phyloP scores from a whole-genome alignment of 495 filamentous ascomycete genomes.

The Daldinia vernicosa region DNA sequence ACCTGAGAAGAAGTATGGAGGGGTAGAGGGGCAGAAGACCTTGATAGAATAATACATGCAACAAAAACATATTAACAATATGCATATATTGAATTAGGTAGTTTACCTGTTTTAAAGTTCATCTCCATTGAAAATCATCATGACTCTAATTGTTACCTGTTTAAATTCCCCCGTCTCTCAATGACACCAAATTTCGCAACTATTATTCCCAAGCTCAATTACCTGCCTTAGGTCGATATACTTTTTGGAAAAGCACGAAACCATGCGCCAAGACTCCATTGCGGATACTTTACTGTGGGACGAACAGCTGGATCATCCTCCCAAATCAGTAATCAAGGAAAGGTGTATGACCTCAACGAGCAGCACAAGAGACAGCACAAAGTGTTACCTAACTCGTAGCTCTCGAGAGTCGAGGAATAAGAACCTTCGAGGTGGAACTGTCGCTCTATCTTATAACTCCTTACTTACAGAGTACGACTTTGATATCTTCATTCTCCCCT shows the following conservation, averaged over 20 bases:
- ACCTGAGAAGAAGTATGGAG: not conserved
- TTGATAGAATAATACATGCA: no score
- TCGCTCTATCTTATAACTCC: not conserved
- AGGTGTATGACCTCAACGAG: conserved; percentile 20
- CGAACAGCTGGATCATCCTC: conserved; percentile 16
- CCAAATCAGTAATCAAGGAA: conserved; percentile 12
- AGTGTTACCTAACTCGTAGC: not conserved
- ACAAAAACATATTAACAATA: not conserved
- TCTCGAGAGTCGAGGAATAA: not conserved
- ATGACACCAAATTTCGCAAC: not conserved
- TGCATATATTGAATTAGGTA: not conserved
- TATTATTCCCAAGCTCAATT: not conserved
- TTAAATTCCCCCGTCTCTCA: not conserved
- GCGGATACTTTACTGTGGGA: conserved; percentile 16
- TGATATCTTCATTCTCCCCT: not conserved
- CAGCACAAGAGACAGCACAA: conserved; percentile 7
- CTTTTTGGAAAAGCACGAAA: conserved; percentile 14
- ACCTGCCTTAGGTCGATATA: conserved; percentile 1
- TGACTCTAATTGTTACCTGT: not conserved
- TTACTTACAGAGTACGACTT: not conserved
- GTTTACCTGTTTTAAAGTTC: no score
- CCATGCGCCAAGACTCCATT: conserved; percentile 26
- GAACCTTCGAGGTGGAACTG: not conserved
- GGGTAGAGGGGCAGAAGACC: not conserved
- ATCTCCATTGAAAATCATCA: not conserved